These are phyloP conservation scores for Suillus alpinus DNA, from an alignment of 768 basidiomycete genomes.

Conservation along the genomic window DNA sequence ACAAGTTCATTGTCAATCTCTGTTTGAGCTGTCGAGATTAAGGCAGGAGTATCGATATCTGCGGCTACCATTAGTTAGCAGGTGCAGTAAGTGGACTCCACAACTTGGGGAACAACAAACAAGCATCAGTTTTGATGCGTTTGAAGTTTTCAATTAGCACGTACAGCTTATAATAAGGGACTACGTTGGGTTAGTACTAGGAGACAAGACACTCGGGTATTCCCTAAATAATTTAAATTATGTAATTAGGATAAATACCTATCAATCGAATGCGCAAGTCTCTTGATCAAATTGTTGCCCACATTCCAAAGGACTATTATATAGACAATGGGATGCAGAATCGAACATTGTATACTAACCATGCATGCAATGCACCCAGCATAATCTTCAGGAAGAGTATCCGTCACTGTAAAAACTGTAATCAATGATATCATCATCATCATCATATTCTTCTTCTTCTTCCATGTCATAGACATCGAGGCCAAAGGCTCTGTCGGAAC, in stretches of 20 bases:
- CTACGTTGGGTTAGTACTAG: no score
- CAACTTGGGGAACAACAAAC: background rate
- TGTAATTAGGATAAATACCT: no score
- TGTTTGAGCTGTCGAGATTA: background rate
- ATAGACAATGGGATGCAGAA: background rate
- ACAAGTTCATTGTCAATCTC: conserved; percentile 4
- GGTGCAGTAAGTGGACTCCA: background rate
- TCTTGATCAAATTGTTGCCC: no score
- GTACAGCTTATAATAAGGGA: background rate
- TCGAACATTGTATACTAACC: background rate
- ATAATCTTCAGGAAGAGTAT: background rate
- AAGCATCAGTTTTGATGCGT: background rate
- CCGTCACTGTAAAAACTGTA: background rate
- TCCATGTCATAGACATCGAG: no score
- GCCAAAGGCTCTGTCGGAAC: no score
- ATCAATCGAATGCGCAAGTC: no score
- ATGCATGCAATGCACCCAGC: background rate
- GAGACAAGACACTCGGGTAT: no score
- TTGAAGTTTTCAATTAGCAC: background rate
- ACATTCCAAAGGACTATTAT: no score
- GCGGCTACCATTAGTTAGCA: background rate
- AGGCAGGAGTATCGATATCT: background rate
- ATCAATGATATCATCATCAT: background rate
- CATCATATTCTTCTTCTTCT: no score
- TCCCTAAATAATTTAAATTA: no score